Conservation (phyloP, 257 asterid genomes). For the Fraxinus anomala region DNA sequence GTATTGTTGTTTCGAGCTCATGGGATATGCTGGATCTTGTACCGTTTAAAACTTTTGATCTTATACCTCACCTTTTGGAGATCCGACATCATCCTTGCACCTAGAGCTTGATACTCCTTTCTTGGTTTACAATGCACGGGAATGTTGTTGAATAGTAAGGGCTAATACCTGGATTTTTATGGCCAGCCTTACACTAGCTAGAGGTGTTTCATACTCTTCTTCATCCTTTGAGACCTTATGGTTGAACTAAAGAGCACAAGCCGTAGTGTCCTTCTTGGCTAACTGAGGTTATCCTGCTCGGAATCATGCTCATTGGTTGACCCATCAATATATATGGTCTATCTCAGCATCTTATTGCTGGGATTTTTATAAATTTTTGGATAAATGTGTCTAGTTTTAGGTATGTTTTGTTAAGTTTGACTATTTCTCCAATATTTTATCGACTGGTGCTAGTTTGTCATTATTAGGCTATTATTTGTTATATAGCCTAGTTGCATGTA, state of each 20-base stretch:
- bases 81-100: not conserved
- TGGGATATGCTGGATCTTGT: not conserved
- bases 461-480: conserved; percentile 23
- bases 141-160: not conserved
- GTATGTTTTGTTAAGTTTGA: conserved; percentile 1
- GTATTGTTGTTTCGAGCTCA: not conserved
- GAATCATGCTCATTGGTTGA: not conserved
- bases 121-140: not conserved
- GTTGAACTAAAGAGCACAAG: not conserved
- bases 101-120: not conserved
- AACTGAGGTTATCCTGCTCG: not conserved
- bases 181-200: not conserved
- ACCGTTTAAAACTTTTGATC: not conserved
- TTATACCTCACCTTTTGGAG: not conserved
- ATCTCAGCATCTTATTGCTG: not conserved
- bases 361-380: not conserved
- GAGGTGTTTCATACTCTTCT: not conserved
- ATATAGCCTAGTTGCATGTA: not conserved
- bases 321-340: not conserved
- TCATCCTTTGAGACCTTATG: not conserved
- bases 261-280: not conserved
- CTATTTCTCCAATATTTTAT: not conserved
- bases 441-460: not conserved
- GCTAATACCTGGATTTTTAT: not conserved
- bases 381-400: not conserved